Evolutionary conservation across 441 rosid genomes (phyloP).

Genomic region (Adansonia gregorii): DNA sequence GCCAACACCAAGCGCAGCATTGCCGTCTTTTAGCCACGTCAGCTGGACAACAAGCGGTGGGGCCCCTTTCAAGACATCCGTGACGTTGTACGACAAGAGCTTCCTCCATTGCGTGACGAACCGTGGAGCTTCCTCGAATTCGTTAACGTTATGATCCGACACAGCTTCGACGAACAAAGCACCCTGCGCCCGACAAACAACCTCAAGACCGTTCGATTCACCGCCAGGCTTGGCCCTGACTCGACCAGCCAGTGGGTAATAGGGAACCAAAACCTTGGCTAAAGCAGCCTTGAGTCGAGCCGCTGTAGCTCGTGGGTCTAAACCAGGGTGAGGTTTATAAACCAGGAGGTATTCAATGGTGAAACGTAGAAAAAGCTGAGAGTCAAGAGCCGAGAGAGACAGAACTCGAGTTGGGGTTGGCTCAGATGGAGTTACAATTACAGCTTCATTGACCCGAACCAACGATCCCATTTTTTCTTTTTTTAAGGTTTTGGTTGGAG

Average conservation of each 20-base stretch:
- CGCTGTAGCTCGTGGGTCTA: constrained; percentile 36
- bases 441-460: constrained; percentile 56
- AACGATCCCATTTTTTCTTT: constrained; percentile 46
- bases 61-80: constrained; percentile 65
- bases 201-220: constrained; percentile 50
- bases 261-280: constrained; percentile 60
- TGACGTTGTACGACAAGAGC: constrained; percentile 56
- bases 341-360: constrained; percentile 73
- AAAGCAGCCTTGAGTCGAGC: constrained; percentile 59
- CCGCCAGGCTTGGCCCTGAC: constrained; percentile 51
- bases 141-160: constrained; percentile 43
- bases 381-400: constrained; percentile 76
- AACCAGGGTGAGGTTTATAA: constrained; percentile 43
- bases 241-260: constrained; percentile 80
- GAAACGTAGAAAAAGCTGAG: constrained; percentile 87
- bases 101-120: constrained; percentile 70
- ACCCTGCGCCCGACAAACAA: constrained; percentile 64
- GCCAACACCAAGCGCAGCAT: constrained; percentile 67
- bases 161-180: constrained; percentile 64
- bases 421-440: constrained; percentile 56
- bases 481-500: background rate
- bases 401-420: constrained; percentile 62
- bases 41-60: constrained; percentile 78
- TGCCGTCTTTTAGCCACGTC: constrained; percentile 81
- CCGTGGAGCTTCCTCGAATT: constrained; percentile 57